Base-by-base conservation (phyloP, 2,329 filamentous ascomycete species). In the Ceratocystis huliohia region DNA sequence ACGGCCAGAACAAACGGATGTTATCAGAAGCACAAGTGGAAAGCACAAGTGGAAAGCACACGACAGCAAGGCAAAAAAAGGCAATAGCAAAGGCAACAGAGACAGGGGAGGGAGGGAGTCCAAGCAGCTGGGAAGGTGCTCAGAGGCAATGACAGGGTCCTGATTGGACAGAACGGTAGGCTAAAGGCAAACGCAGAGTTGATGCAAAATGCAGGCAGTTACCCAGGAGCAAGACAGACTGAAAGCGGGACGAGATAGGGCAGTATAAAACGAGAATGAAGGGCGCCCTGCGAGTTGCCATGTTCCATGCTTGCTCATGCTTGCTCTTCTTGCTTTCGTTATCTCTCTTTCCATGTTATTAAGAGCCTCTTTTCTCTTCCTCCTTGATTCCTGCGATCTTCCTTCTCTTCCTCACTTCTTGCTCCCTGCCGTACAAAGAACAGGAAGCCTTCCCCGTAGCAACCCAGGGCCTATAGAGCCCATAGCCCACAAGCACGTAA, bases 301-400 rank as follows among this genome's bases (percentile, higher is more conserved):
- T 59, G 53, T 33, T 59, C 53, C 53, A 59, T 59, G 25, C 8
- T 59, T 37, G 5, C 10, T 22, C 48, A 22, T 53, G n/a, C 22
- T 53, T 13, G n/a, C n/a, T 53, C 7, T 53, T 7, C 48, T 25
- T 20, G n/a, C n/a, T n/a, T 53, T 25, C 48, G 22, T 53, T n/a
- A 20, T 53, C n/a, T 53, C 10, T 53, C n/a, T 7, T 22, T 37
- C 56, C 28, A 30, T 28, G 56, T n/a, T 59, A 17, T 59, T 59
- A 59, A 59, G 56, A 59, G 56, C 17, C 56, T 59, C 56, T 59
- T 59, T 59, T 37, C 56, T 37, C 56, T 59, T 59, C 28, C 53
- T 57, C 37, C 37, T 15, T 56, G 50, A 22, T 22, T 56, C 50
- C 50, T 56, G 8, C 10, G 50, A 10, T 17, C 22, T 30, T 57